Evolutionary conservation across 495 filamentous ascomycete species (phyloP), one percentile per base, ranked within the genome.

Genomic region (Hypomontagnella monticulosa): DNA sequence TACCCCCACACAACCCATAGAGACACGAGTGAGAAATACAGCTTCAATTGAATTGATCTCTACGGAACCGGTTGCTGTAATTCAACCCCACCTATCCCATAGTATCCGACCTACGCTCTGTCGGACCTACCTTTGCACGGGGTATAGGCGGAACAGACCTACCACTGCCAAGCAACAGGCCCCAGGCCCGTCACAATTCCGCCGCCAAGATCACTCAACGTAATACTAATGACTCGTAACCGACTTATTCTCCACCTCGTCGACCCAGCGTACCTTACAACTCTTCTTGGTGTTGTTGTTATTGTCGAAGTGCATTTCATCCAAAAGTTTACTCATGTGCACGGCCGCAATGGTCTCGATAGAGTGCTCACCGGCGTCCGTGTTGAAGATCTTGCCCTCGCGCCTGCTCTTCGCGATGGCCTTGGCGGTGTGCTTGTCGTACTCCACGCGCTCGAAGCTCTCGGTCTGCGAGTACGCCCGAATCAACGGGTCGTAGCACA

Each of bases 251-350:
- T 4, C 12, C 2, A 42, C 48, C 20, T 68, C 48, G 19, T 68
- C 65, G 4, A 40, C 30, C 53, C 53, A 68, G 19, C 48, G 58
- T 23, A 68, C 46, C 48, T 19, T 68, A 34, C 64, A 58, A 27
- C 11, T 34, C 27, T 2, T 11, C 36, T 1, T 34, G 5, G 16
- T 0, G 14, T 11, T 16, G 0, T 41, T 37, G 0, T 5, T n/a
- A n/a, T n/a, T n/a, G n/a, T 12, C 11, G 47, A 23, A 11, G 20
- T 12, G 16, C 32, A n/a, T 0, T 23, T 27, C 15, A 6, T 54
- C 34, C n/a, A 57, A 27, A 3, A 67, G 0, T 1, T 23, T 8
- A 3, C 43, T 42, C 10, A 59, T 38, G 10, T 58, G 47, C 0
- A 68, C 58, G 23, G 58, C 65, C 18, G 44, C 34, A 5, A 68